phyloP scores from a whole-genome alignment of 495 filamentous ascomycete genomes.

The Aspergillus coremiiformis region DNA sequence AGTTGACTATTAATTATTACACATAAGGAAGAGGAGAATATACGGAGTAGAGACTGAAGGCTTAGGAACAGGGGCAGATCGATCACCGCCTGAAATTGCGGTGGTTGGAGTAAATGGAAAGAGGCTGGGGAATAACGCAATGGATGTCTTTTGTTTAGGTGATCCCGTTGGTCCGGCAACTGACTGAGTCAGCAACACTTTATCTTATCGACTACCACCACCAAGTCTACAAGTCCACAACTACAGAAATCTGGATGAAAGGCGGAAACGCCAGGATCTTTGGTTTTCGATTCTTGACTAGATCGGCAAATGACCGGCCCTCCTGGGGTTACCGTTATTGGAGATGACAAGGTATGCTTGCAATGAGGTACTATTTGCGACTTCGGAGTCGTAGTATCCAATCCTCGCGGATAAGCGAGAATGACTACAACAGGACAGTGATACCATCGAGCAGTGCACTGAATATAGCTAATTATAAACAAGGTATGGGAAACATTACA shows the following conservation, averaged over 20 bases:
- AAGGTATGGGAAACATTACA: not conserved
- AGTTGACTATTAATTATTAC: not conserved
- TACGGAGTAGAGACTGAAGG: not conserved
- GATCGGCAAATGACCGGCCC: not conserved
- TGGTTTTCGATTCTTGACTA: not conserved
- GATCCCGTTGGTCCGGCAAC: constrained; percentile 27
- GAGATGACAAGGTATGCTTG: not conserved
- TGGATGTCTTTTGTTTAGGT: constrained; percentile 22
- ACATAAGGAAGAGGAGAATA: not conserved
- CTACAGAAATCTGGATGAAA: too few relatives aligned
- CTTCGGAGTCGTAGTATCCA: not conserved
- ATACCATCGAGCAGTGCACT: not conserved
- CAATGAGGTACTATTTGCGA: not conserved
- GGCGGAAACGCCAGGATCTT: too few relatives aligned
- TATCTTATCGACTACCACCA: constrained; percentile 2
- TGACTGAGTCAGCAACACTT: constrained; percentile 16
- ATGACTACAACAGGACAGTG: not conserved
- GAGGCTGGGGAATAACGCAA: constrained; percentile 32
- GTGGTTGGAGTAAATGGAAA: constrained; percentile 34
- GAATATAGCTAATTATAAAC: not conserved
- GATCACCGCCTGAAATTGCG: constrained; percentile 24
- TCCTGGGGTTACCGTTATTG: not conserved
- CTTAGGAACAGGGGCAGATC: constrained; percentile 1
- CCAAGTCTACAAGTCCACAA: too few relatives aligned
- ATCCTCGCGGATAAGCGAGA: not conserved